Percentiles rank a stretch among this genome's conserved stretches.
Conservation (phyloP, 345 rosid genomes). For the Eucalyptus tenuipes region DNA sequence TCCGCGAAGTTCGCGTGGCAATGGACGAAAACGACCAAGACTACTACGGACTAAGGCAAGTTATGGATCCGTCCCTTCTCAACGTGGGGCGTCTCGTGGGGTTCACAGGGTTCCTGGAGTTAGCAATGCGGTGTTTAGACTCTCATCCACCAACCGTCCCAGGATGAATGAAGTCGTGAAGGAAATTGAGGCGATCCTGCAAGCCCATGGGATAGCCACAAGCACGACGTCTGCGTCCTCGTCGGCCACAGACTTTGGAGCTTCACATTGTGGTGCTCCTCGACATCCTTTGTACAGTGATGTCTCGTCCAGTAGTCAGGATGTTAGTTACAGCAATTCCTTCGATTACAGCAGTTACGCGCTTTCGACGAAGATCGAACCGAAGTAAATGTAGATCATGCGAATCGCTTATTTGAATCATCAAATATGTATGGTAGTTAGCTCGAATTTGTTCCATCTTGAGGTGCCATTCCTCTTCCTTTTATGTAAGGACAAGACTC, state of each 20-base stretch:
- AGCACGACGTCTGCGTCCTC: background rate
- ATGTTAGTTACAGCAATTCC: background rate
- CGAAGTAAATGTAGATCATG: background rate
- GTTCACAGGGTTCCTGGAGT: constrained; percentile 4
- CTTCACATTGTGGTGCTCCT: background rate
- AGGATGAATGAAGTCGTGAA: constrained; percentile 20
- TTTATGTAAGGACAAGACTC: background rate
- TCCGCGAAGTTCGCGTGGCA: background rate
- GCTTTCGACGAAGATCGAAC: background rate
- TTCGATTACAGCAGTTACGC: background rate
- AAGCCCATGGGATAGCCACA: constrained; percentile 1
- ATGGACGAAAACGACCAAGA: background rate
- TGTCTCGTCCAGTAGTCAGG: background rate
- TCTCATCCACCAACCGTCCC: constrained; percentile 7
- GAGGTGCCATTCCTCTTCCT: background rate
- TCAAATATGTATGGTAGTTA: background rate
- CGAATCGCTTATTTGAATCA: background rate
- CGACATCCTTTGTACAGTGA: background rate
- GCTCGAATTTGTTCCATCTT: background rate
- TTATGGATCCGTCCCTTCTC: background rate
- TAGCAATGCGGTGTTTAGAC: constrained; percentile 14
- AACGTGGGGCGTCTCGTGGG: constrained; percentile 7
- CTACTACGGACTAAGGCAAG: background rate
- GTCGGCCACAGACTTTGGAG: background rate
- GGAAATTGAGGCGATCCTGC: constrained; percentile 13